Conservation (phyloP, 352 stramenopile species). For the Phytophthora pseudosyringae region DNA sequence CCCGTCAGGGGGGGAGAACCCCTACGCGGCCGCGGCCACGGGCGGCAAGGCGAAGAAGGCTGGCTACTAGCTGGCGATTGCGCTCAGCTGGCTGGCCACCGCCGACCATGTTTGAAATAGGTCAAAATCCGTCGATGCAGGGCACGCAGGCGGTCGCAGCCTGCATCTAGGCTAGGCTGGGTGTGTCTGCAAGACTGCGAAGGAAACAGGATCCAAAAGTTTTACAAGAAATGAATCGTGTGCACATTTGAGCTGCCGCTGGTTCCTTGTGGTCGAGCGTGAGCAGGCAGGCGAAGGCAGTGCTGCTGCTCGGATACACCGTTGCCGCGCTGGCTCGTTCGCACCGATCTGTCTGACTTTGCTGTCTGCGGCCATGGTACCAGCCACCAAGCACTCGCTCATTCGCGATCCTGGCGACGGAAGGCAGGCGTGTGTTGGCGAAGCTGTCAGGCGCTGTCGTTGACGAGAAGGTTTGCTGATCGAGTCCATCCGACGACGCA, state of each 20-base stretch:
- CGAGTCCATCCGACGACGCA: slow-evolving; percentile 18
- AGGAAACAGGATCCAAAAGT: slow-evolving; percentile 25
- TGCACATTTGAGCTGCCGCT: slow-evolving; percentile 3
- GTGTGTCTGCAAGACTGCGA: slow-evolving; percentile 4
- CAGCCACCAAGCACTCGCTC: slow-evolving; percentile 9
- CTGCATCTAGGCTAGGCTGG: background rate
- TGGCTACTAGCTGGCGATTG: slow-evolving; percentile 16
- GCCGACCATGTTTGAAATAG: slow-evolving; percentile 34
- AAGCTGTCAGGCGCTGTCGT: slow-evolving; percentile 5
- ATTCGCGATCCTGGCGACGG: slow-evolving; percentile 20
- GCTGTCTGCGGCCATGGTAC: no score
- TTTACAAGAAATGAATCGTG: slow-evolving; percentile 37
- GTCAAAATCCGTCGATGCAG: slow-evolving; percentile 22
- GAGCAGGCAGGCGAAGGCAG: background rate
- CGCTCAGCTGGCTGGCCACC: background rate
- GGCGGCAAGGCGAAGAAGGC: slow-evolving; percentile 33
- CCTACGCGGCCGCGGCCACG: slow-evolving; percentile 36
- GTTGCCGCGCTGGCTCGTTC: background rate
- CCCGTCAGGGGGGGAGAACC: slow-evolving; percentile 36
- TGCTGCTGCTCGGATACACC: background rate
- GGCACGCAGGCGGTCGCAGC: slow-evolving; percentile 5
- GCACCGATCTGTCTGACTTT: no score
- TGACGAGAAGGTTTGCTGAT: slow-evolving; percentile 22
- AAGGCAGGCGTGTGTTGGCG: slow-evolving; percentile 3
- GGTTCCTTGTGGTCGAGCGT: background rate